phyloP scores from a whole-genome alignment of 768 basidiomycete genomes.

The Piloderma croceum region DNA sequence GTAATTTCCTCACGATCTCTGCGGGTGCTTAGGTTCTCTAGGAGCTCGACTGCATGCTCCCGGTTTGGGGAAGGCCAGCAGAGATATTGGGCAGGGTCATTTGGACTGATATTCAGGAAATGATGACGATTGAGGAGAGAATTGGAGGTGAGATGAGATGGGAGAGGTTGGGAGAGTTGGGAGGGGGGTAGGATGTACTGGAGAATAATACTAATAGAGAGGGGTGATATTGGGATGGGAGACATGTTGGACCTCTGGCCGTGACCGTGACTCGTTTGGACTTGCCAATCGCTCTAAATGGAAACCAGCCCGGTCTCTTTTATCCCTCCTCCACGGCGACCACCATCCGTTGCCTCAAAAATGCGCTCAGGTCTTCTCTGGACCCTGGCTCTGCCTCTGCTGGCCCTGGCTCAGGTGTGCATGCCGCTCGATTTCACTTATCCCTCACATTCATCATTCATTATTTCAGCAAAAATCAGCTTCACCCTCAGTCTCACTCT shows the following conservation, averaged over 20 bases:
- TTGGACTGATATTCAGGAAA: slow-evolving; percentile 51
- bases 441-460: too few relatives aligned
- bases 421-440: too few relatives aligned
- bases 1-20: slow-evolving; percentile 1
- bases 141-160: slow-evolving; percentile 5
- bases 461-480: too few relatives aligned
- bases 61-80: slow-evolving; percentile 53
- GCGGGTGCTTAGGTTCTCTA: slow-evolving; percentile 1
- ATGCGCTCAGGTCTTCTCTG: background rate
- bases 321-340: too few relatives aligned
- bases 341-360: too few relatives aligned
- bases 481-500: slow-evolving; percentile 21
- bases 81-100: slow-evolving; percentile 51
- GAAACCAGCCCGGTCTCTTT: too few relatives aligned
- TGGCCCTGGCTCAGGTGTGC: slow-evolving; percentile 38
- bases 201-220: slow-evolving; percentile 43
- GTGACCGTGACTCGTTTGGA: too few relatives aligned
- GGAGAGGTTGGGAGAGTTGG: slow-evolving; percentile 24
- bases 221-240: slow-evolving; percentile 22
- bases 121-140: slow-evolving; percentile 12
- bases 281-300: too few relatives aligned
- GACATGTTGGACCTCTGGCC: too few relatives aligned
- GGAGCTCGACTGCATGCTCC: background rate
- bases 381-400: slow-evolving; percentile 32
- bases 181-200: slow-evolving; percentile 53